Percentiles rank a stretch among this genome's conserved stretches.
Evolutionary conservation across 2,329 filamentous ascomycete genomes (phyloP).

Genomic region (Colletotrichum tropicale): DNA sequence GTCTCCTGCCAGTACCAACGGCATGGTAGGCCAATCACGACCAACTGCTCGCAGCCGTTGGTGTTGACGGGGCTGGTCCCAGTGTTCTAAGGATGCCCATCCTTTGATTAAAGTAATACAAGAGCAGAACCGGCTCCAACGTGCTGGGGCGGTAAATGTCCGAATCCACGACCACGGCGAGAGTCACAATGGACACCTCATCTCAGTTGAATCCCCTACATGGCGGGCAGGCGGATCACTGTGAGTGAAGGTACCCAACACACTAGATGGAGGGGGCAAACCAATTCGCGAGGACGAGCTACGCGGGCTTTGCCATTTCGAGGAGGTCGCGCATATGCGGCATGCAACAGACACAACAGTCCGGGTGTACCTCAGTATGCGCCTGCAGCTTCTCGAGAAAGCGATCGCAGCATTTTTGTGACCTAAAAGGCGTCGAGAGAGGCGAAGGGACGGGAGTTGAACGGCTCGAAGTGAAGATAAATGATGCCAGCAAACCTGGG

Average conservation of each 20-base stretch:
- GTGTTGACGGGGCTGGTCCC: not conserved
- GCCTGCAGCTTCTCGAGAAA: not conserved
- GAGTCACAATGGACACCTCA: not conserved
- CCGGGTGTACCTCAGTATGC: not conserved
- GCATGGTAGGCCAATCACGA: not conserved
- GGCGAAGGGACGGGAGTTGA: not conserved
- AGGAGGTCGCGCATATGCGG: conserved; percentile 9
- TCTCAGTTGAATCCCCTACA: not conserved
- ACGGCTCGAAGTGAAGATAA: not conserved
- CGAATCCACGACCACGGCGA: not conserved
- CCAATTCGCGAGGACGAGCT: not conserved
- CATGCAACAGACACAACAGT: not conserved
- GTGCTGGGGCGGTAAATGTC: not conserved
- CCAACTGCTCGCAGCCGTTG: not conserved
- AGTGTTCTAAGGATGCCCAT: not conserved
- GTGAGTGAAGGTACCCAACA: not conserved
- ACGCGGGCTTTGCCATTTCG: not conserved
- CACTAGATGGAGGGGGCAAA: not conserved
- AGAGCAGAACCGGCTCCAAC: not conserved
- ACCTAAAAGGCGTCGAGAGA: not conserved
- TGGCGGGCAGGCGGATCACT: not conserved
- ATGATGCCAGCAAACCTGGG: not conserved
- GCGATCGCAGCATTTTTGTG: not conserved
- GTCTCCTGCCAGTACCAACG: not conserved
- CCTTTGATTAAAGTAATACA: not conserved